Conservation (phyloP, 768 basidiomycete species). For the Hypholoma sublateritium region DNA sequence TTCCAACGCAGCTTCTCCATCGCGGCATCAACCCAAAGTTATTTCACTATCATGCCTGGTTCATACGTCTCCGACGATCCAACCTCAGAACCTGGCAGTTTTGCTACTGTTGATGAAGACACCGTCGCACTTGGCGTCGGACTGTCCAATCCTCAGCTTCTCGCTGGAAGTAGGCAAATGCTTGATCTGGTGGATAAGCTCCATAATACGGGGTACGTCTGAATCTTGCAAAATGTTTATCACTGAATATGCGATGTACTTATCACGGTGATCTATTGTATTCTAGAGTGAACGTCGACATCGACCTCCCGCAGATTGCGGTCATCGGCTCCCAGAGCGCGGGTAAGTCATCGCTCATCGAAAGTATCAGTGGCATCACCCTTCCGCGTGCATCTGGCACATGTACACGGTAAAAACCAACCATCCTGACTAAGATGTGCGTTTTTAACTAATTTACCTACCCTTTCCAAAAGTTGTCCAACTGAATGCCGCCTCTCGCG, state of each 20-base stretch:
- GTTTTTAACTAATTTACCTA: background rate
- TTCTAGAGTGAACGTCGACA: constrained; percentile 61
- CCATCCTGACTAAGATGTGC: background rate
- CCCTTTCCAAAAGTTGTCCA: constrained; percentile 40
- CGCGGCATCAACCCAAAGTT: too few species aligned
- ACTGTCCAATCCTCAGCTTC: constrained; percentile 44
- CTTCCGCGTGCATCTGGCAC: constrained; percentile 73
- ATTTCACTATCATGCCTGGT: too few species aligned
- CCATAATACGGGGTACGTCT: constrained; percentile 54
- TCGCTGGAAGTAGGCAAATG: constrained; percentile 43
- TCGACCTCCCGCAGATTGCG: constrained; percentile 72
- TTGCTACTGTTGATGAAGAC: too few species aligned
- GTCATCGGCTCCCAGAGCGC: constrained; percentile 75
- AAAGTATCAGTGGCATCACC: constrained; percentile 72
- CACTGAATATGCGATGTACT: background rate
- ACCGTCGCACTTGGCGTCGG: constrained; percentile 31
- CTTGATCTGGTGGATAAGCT: constrained; percentile 59
- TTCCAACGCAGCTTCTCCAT: too few species aligned
- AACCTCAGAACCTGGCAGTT: too few species aligned
- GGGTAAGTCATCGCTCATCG: constrained; percentile 77
- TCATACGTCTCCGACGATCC: too few species aligned
- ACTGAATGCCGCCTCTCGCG: constrained; percentile 55
- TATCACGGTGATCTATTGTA: background rate
- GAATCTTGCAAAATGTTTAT: background rate
- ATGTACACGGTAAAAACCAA: constrained; percentile 57